These are phyloP conservation scores for Candida montana DNA, from an alignment of 805 yeast species.

Conservation along the genomic window DNA sequence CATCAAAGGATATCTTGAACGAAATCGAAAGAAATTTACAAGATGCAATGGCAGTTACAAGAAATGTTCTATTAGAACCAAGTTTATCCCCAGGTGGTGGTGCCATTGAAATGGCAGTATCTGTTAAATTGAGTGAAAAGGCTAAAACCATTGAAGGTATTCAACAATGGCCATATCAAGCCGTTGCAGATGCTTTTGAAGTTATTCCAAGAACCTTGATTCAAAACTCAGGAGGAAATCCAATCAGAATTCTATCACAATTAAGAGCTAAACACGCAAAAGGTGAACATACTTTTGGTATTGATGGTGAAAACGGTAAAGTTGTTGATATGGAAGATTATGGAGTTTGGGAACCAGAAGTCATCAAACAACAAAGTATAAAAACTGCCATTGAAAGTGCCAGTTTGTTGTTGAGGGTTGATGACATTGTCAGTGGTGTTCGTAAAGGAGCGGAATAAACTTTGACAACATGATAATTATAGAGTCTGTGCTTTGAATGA, in stretches of 20 bases:
- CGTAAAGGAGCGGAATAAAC: conserved; percentile 42
- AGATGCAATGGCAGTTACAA: conserved; percentile 97
- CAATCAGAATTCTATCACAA: conserved; percentile 83
- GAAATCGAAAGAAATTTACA: conserved; percentile 96
- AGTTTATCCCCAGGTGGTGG: conserved; percentile 98
- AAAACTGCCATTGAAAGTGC: conserved; percentile 99
- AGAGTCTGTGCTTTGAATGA: too few relatives aligned
- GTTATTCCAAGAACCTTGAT: conserved; percentile 96
- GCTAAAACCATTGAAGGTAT: conserved; percentile 93
- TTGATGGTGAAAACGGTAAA: conserved; percentile 92
- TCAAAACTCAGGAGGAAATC: conserved; percentile 97
- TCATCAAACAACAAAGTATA: conserved; percentile 90
- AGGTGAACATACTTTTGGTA: conserved; percentile 80
- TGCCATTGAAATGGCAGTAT: conserved; percentile 98
- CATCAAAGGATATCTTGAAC: conserved; percentile 92
- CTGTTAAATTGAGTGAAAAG: conserved; percentile 80
- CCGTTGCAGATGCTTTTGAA: conserved; percentile 98
- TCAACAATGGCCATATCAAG: conserved; percentile 98
- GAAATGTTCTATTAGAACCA: conserved; percentile 93
- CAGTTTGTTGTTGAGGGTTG: conserved; percentile 88
- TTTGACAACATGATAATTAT: not conserved
- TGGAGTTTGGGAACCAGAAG: conserved; percentile 99
- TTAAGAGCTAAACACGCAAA: conserved; percentile 95
- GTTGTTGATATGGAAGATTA: conserved; percentile 92
- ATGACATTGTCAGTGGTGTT: conserved; percentile 95